Evolutionary conservation across 345 rosid genomes (phyloP).

Genomic region (Camelina hispida): DNA sequence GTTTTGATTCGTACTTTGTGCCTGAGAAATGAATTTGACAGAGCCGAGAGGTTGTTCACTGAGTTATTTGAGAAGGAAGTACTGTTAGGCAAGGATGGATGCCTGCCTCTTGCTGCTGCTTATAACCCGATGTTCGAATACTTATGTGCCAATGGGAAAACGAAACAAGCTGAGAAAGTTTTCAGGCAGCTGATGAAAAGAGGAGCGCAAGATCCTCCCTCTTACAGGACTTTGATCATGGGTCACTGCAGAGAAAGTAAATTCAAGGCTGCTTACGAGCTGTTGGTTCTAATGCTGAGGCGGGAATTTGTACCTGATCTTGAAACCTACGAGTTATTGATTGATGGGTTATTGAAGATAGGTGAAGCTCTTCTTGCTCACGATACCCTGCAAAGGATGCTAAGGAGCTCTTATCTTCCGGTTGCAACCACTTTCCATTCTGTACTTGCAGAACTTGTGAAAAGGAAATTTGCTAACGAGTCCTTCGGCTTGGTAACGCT

Average conservation of each 20-base stretch:
- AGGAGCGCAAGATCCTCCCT: constrained; percentile 79
- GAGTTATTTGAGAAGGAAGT: constrained; percentile 59
- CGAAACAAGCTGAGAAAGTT: constrained; percentile 66
- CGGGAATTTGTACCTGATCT: constrained; percentile 66
- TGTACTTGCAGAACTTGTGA: constrained; percentile 62
- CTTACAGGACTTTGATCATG: constrained; percentile 66
- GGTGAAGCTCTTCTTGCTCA: constrained; percentile 69
- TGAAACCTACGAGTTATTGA: constrained; percentile 61
- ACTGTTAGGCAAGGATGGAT: constrained; percentile 56
- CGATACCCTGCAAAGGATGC: constrained; percentile 66
- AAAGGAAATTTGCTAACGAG: constrained; percentile 53
- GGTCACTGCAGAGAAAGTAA: constrained; percentile 80
- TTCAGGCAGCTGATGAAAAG: constrained; percentile 85
- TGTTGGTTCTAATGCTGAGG: constrained; percentile 76
- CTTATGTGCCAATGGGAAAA: constrained; percentile 72
- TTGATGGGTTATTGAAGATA: constrained; percentile 61
- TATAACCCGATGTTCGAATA: constrained; percentile 74
- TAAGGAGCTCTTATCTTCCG: constrained; percentile 71
- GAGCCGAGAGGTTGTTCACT: constrained; percentile 68
- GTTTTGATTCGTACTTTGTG: constrained; percentile 71
- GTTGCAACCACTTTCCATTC: constrained; percentile 63
- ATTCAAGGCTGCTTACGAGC: constrained; percentile 60
- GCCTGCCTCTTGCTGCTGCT: constrained; percentile 75
- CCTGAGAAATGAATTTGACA: constrained; percentile 56
- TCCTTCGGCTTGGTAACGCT: constrained; percentile 56